Base-by-base conservation (phyloP, 441 rosid genomes). In the Eugenia klotzschiana region DNA sequence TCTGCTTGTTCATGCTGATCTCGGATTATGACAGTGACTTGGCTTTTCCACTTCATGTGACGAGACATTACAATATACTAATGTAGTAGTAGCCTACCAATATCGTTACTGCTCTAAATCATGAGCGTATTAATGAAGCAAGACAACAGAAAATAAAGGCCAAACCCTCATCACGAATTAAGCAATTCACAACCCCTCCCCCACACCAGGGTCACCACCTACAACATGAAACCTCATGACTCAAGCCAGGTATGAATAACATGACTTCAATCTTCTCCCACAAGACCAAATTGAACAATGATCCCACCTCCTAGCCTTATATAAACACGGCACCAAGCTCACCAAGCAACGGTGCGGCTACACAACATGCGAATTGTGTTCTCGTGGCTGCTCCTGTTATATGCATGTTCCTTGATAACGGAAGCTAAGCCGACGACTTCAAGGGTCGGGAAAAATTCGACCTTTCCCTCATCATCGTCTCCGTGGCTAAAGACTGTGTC, bases 401-500 rank as follows among this genome's bases (percentile, higher is more conserved):
- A 73, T 26, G 56, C 72, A 64, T 88, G 80, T 43, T 55, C 49
- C 49, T 40, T 58, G 53, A 43, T 1, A 41, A n/a, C 51, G 9
- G 79, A 79, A 81, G 74, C 51, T 77, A 51, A 33, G 50, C 3
- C 7, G 7, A 41, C 40, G 8, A n/a, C 46, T 20, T 22, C 80
- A 26, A 27, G 26, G 26, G 82, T 51, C 33, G 83, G 60, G 20
- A 79, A 57, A 49, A 85, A 86, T 69, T 53, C 4, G 81, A 85
- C 84, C 25, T 43, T 23, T 51, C 83, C 7, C 29, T 60, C 83
- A 18, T 74, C 79, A 53, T 79, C 86, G 13, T 88, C 92, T 7
- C 88, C 88, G 2, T 89, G 94, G 92, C 87, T 91, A 0, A 85
- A 80, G 82, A 85, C 86, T 7, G 88, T 82, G 10, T 57, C 73